A percentile compares a stretch with the other conserved stretches of the same genome.
These are phyloP conservation scores for Knoxia roxburghii DNA, from an alignment of 257 asterid genomes.

Conservation along the genomic window DNA sequence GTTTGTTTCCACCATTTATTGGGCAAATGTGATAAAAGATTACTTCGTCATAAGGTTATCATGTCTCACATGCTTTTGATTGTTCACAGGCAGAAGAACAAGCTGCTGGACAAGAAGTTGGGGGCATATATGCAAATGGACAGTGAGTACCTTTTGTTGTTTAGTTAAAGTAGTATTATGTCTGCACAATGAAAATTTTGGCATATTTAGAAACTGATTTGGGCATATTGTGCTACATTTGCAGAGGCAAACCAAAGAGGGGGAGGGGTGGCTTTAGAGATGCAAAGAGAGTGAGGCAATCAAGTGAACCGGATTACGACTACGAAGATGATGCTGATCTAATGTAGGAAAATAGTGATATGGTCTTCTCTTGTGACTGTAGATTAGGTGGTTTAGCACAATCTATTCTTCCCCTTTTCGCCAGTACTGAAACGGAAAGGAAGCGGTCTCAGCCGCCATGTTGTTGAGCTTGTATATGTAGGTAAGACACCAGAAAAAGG, in stretches of 20 bases:
- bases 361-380: not conserved
- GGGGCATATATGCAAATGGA: constrained; percentile 59
- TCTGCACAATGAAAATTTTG: not conserved
- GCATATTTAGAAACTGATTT: not conserved
- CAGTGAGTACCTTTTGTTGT: constrained; percentile 50
- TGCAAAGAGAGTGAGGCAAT: constrained; percentile 73
- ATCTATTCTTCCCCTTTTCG: not conserved
- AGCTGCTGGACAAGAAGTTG: constrained; percentile 76
- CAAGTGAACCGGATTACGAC: constrained; percentile 84
- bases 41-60: not conserved
- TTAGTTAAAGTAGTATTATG: not conserved
- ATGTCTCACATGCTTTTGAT: constrained; percentile 6
- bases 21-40: not conserved
- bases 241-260: constrained; percentile 85
- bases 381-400: constrained; percentile 12
- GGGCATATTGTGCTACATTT: not conserved
- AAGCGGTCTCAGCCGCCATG: constrained; percentile 2
- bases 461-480: not conserved
- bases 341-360: constrained; percentile 34
- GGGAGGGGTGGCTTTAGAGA: constrained; percentile 88
- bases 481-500: no score
- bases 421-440: not conserved
- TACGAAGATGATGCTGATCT: constrained; percentile 93
- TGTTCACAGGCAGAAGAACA: constrained; percentile 79
- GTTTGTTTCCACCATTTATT: not conserved